Evolutionary conservation across 768 basidiomycete species (phyloP).

Genomic region (Termitomyces sp.): DNA sequence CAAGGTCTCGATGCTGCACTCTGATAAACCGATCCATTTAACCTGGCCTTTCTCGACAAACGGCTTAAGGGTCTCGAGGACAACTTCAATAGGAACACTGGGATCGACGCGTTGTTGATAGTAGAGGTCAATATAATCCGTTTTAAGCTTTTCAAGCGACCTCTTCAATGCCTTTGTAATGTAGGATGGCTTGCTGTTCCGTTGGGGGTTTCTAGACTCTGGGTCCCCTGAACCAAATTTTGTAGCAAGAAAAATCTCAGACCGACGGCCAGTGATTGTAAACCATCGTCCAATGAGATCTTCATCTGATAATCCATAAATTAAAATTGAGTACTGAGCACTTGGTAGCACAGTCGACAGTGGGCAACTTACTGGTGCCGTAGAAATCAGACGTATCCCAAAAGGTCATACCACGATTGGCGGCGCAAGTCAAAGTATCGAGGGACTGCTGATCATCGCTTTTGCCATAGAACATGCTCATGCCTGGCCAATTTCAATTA

Average conservation of each 20-base stretch:
- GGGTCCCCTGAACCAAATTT: slow-evolving; percentile 4
- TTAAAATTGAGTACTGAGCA: too few species aligned
- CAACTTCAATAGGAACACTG: slow-evolving; percentile 43
- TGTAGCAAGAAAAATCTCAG: slow-evolving; percentile 40
- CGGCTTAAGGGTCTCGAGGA: not conserved
- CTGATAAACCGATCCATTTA: slow-evolving; percentile 50
- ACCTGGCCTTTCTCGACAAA: slow-evolving; percentile 18
- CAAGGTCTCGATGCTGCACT: slow-evolving; percentile 38
- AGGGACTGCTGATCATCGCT: slow-evolving; percentile 17
- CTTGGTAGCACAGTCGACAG: not conserved
- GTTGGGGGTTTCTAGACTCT: not conserved
- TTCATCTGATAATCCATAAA: slow-evolving; percentile 1
- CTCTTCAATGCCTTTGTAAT: not conserved
- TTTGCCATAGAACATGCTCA: slow-evolving; percentile 21
- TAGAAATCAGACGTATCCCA: slow-evolving; percentile 52
- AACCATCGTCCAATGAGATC: slow-evolving; percentile 30
- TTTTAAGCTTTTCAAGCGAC: not conserved
- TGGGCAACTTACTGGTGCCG: slow-evolving; percentile 32
- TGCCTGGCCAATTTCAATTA: slow-evolving; percentile 3
- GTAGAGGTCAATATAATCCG: slow-evolving; percentile 11
- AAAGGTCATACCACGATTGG: slow-evolving; percentile 26
- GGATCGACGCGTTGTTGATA: slow-evolving; percentile 32
- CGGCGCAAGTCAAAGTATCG: slow-evolving; percentile 19
- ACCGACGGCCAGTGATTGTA: slow-evolving; percentile 46
- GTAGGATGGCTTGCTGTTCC: slow-evolving; percentile 10